phyloP scores from a whole-genome alignment of 768 basidiomycete species.

The Rickenella mellea region DNA sequence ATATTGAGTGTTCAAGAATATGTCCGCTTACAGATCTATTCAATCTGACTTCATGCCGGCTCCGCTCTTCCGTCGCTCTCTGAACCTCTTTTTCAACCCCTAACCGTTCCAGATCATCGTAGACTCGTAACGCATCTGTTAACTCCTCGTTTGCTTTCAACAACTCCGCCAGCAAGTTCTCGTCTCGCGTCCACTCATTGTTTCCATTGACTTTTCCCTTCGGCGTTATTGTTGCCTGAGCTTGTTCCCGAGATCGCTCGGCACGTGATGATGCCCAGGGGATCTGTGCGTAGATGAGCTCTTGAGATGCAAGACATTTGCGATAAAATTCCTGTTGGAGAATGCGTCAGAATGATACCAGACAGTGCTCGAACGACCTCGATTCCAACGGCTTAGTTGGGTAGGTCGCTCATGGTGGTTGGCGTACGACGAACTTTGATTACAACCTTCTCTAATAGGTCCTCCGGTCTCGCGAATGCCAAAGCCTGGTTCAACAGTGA shows the following conservation, averaged over 20 bases:
- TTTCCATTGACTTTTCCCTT: not conserved
- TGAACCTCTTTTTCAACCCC: slow-evolving; percentile 43
- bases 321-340: slow-evolving; percentile 63
- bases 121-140: slow-evolving; percentile 55
- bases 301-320: slow-evolving; percentile 76
- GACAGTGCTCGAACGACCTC: not conserved
- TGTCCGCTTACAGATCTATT: slow-evolving; percentile 47
- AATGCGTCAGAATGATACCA: slow-evolving; percentile 2
- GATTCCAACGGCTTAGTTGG: too few species aligned
- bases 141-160: slow-evolving; percentile 69
- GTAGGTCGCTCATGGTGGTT: too few species aligned
- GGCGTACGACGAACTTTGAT: slow-evolving; percentile 45
- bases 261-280: slow-evolving; percentile 85
- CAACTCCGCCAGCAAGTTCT: slow-evolving; percentile 62
- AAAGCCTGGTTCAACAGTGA: slow-evolving; percentile 63
- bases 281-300: slow-evolving; percentile 79
- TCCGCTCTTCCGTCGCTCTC: slow-evolving; percentile 57
- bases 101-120: slow-evolving; percentile 69
- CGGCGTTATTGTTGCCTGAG: not conserved
- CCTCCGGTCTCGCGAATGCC: slow-evolving; percentile 58
- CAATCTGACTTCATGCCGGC: slow-evolving; percentile 57
- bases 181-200: slow-evolving; percentile 47
- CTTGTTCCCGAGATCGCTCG: slow-evolving; percentile 46
- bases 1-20: not conserved
- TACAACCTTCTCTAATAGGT: slow-evolving; percentile 49